Conservation (phyloP, 371 early-diverging fungal genomes). For the Mucor velutinosus region DNA sequence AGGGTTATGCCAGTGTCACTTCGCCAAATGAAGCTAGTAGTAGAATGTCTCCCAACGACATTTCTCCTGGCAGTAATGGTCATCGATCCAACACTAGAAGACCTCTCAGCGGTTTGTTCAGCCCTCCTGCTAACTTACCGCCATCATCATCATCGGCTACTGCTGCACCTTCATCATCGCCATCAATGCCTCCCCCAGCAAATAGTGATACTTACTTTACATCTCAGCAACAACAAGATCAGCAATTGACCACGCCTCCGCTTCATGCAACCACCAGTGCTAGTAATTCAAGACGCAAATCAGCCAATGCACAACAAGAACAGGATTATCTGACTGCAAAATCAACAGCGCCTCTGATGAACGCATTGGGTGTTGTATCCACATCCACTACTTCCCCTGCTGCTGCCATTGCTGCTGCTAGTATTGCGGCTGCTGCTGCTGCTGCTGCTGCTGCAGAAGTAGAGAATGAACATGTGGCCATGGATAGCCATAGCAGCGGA, state of each 20-base stretch:
- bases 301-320: background rate
- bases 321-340: conserved; percentile 19
- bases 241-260: background rate
- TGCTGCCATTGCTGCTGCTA: conserved; percentile 5
- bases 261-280: background rate
- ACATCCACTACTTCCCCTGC: background rate
- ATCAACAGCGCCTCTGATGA: background rate
- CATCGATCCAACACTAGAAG: background rate
- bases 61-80: conserved; percentile 2
- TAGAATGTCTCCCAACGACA: background rate
- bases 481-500: background rate
- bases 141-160: background rate
- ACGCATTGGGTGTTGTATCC: background rate
- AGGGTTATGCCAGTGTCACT: background rate
- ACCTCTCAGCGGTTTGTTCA: conserved; percentile 28
- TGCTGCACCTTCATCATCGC: too few species aligned
- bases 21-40: background rate
- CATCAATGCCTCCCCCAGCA: background rate
- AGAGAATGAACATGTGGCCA: background rate
- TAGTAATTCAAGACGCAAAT: background rate
- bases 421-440: background rate
- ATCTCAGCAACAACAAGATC: conserved; percentile 6
- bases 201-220: conserved; percentile 21
- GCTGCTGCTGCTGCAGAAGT: background rate
- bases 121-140: conserved; percentile 11